These are phyloP conservation scores for Ogataea corticis DNA, from an alignment of 805 yeast genomes.

Conservation along the genomic window DNA sequence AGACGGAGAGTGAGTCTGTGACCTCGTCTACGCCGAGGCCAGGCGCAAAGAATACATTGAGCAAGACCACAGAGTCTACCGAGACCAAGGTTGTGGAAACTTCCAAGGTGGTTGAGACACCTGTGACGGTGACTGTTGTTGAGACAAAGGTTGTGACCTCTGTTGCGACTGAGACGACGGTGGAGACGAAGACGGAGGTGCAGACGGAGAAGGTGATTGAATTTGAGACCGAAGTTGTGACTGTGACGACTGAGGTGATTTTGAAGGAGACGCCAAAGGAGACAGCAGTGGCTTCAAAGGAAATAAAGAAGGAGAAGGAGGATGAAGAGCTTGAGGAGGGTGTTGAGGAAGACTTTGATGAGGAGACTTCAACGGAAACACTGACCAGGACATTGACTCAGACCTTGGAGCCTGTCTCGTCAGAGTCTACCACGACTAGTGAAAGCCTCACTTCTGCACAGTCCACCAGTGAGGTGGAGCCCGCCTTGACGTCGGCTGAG, in stretches of 20 bases:
- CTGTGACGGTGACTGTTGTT: conserved; percentile 1
- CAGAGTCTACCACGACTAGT: background rate
- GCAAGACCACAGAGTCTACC: background rate
- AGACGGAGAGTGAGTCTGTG: background rate
- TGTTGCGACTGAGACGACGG: background rate
- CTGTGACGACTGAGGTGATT: background rate
- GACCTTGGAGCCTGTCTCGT: background rate
- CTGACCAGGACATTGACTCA: background rate
- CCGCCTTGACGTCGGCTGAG: too few relatives aligned
- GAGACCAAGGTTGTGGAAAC: background rate
- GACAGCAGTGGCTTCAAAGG: too few relatives aligned
- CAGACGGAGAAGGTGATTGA: conserved; percentile 3
- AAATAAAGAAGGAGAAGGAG: conserved; percentile 4
- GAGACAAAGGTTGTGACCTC: conserved; percentile 11
- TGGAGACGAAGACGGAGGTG: conserved; percentile 6
- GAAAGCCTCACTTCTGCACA: too few relatives aligned
- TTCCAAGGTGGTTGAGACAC: background rate
- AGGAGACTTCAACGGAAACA: too few relatives aligned
- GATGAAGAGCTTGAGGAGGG: background rate
- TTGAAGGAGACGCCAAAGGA: too few relatives aligned
- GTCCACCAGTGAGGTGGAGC: too few relatives aligned
- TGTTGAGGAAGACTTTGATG: too few relatives aligned
- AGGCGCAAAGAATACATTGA: background rate
- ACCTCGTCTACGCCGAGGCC: background rate
- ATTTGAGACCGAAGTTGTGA: background rate